phyloP scores from a whole-genome alignment of 768 basidiomycete species.

The Cubamyces lactineus region DNA sequence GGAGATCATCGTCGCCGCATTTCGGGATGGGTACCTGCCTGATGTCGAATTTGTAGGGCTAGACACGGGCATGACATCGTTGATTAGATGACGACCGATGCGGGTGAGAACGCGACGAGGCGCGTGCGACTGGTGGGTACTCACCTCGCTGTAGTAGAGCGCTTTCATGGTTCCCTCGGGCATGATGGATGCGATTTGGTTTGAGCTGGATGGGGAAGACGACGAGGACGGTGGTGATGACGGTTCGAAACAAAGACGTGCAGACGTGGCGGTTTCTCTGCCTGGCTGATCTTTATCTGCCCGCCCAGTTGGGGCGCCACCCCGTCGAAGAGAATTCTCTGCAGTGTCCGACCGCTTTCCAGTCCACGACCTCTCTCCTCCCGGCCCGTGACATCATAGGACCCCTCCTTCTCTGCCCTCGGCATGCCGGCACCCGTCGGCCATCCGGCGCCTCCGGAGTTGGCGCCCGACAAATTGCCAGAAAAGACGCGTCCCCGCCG shows the following conservation, averaged over 20 bases:
- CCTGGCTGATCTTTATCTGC: slow-evolving; percentile 30
- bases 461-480: slow-evolving; percentile 1
- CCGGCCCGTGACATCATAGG: slow-evolving; percentile 27
- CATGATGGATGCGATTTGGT: slow-evolving; percentile 39
- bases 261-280: not conserved
- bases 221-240: slow-evolving; percentile 15
- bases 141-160: slow-evolving; percentile 69
- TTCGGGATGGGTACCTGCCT: slow-evolving; percentile 69
- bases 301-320: slow-evolving; percentile 13
- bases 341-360: not conserved
- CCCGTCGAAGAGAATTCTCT: slow-evolving; percentile 8
- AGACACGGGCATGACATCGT: slow-evolving; percentile 26
- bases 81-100: slow-evolving; percentile 4
- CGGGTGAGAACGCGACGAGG: not conserved
- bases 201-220: not conserved
- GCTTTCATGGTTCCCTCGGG: slow-evolving; percentile 73
- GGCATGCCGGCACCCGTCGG: slow-evolving; percentile 10
- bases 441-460: slow-evolving; percentile 6
- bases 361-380: not conserved
- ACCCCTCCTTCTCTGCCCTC: slow-evolving; percentile 1
- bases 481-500: slow-evolving; percentile 4
- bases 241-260: slow-evolving; percentile 16
- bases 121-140: slow-evolving; percentile 18
- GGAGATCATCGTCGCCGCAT: slow-evolving; percentile 69
- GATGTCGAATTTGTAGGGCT: slow-evolving; percentile 72